A percentile compares a stretch with the other conserved stretches of the same genome.
phyloP scores from a whole-genome alignment of 2,329 filamentous ascomycete species.

The Seiridium unicorne region DNA sequence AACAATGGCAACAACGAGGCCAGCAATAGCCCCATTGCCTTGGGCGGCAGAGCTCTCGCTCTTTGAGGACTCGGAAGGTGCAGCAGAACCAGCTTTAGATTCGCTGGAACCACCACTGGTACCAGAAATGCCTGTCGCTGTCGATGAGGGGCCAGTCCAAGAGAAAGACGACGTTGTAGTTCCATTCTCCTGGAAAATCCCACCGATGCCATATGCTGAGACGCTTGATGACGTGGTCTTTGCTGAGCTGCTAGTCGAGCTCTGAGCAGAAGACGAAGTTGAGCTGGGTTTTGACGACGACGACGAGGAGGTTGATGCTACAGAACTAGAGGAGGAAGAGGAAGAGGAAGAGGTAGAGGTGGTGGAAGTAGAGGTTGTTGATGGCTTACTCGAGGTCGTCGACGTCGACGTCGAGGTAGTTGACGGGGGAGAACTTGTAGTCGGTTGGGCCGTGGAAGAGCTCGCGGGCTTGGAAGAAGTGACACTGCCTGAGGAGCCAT shows the following conservation, averaged over 20 bases:
- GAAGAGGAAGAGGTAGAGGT: too few relatives aligned
- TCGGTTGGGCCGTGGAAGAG: conserved; percentile 22
- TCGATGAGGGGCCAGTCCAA: conserved; percentile 14
- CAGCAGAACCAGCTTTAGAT: conserved; percentile 17
- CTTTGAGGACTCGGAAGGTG: conserved; percentile 35
- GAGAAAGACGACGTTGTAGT: conserved; percentile 22
- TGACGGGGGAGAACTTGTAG: conserved; percentile 14
- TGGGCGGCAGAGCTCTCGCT: conserved; percentile 46
- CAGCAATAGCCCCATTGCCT: conserved; percentile 49
- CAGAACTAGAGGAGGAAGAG: conserved; percentile 17
- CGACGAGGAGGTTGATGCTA: conserved; percentile 15
- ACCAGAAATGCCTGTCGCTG: conserved; percentile 24
- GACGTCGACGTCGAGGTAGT: conserved; percentile 15
- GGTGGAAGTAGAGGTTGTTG: conserved; percentile 11
- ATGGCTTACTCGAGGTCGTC: conserved; percentile 17
- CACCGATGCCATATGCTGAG: conserved; percentile 27
- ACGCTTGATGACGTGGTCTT: conserved; percentile 11
- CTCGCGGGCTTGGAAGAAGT: conserved; percentile 25
- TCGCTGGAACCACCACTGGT: conserved; percentile 4
- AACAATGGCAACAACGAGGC: conserved; percentile 54
- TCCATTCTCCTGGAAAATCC: conserved; percentile 55
- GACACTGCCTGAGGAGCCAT: conserved; percentile 37
- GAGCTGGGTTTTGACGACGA: not conserved
- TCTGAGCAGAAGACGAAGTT: conserved; percentile 16
- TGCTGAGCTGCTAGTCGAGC: conserved; percentile 8